These are phyloP conservation scores for Teratosphaeria epicoccoides DNA, from an alignment of 2,329 filamentous ascomycete species.

Conservation along the genomic window DNA sequence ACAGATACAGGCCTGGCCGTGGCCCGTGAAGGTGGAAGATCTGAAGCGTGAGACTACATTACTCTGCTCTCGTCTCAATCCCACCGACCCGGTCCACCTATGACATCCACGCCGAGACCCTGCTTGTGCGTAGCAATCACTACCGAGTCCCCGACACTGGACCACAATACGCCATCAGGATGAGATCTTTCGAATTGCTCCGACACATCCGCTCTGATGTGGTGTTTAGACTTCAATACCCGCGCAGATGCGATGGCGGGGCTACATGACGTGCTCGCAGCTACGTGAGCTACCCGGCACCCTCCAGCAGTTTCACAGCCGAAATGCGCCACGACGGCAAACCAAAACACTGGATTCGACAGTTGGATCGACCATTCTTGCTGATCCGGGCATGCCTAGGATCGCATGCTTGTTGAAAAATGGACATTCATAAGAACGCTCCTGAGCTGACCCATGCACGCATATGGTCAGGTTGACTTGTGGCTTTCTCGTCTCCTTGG, in stretches of 20 bases:
- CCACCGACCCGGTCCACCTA: not conserved
- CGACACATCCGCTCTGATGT: too few species aligned
- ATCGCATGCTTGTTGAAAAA: not conserved
- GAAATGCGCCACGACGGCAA: not conserved
- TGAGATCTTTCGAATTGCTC: not conserved
- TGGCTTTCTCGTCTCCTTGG: conserved; percentile 1
- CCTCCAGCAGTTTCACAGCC: too few species aligned
- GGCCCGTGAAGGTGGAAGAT: too few species aligned
- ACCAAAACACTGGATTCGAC: not conserved
- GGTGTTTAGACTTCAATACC: not conserved
- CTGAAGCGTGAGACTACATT: too few species aligned
- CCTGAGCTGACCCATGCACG: not conserved
- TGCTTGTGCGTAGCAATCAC: too few species aligned
- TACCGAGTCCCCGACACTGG: too few species aligned
- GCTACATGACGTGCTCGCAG: not conserved
- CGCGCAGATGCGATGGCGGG: not conserved
- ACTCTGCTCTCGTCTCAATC: not conserved
- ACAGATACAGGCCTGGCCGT: too few species aligned
- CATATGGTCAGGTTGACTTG: not conserved
- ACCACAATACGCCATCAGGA: not conserved
- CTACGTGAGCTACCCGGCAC: not conserved
- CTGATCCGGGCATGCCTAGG: not conserved
- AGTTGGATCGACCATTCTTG: not conserved
- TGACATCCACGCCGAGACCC: too few species aligned
- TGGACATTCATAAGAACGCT: not conserved